phyloP scores from a whole-genome alignment of 1,284 basidiomycete genomes.

The Ceratobasidium papillatum region DNA sequence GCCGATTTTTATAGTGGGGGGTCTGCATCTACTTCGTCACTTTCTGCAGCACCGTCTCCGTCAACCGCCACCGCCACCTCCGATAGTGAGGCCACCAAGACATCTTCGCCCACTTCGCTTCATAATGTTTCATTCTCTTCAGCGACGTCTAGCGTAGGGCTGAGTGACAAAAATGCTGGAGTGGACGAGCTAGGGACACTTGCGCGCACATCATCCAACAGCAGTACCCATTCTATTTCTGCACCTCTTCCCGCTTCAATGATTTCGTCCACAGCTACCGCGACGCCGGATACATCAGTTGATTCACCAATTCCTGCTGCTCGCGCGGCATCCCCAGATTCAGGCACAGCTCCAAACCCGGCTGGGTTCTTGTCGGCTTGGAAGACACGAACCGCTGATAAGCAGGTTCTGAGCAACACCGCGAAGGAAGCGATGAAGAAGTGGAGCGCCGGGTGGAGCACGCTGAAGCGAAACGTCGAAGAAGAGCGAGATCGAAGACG shows the following conservation, averaged over 20 bases:
- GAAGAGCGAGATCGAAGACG: constrained; percentile 40
- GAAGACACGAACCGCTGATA: constrained; percentile 54
- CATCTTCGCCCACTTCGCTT: background rate
- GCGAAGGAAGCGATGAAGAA: constrained; percentile 57
- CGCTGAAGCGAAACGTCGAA: constrained; percentile 68
- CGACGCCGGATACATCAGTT: background rate
- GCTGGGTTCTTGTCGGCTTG: constrained; percentile 48
- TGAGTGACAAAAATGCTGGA: constrained; percentile 5
- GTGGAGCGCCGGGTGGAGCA: constrained; percentile 73
- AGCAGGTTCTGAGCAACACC: constrained; percentile 54
- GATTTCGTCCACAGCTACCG: background rate
- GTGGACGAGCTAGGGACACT: constrained; percentile 4
- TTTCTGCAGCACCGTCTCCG: background rate
- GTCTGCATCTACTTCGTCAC: constrained; percentile 22
- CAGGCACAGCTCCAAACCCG: background rate
- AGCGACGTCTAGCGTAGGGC: constrained; percentile 10
- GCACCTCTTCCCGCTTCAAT: constrained; percentile 7
- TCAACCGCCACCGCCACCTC: constrained; percentile 1
- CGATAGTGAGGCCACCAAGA: constrained; percentile 15
- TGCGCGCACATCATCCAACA: constrained; percentile 21
- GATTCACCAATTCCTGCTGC: background rate
- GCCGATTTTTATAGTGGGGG: constrained; percentile 34
- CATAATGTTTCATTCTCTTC: constrained; percentile 19
- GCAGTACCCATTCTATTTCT: constrained; percentile 31
- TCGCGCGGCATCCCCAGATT: constrained; percentile 16